Conservation (phyloP, 1,284 basidiomycete species). For the Amylostereum areolatum region DNA sequence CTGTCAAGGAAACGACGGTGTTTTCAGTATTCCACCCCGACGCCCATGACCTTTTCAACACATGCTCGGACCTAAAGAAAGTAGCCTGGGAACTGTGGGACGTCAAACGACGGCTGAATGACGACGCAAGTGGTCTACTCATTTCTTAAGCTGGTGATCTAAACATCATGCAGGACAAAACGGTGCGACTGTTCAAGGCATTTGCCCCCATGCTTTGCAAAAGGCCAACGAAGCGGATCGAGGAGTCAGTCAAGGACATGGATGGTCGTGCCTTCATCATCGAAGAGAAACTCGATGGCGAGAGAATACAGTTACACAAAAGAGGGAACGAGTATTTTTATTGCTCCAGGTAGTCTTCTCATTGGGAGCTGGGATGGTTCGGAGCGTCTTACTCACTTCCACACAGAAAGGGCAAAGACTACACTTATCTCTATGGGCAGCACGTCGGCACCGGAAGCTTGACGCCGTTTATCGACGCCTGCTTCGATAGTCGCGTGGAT, state of each 20-base stretch:
- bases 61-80: slow-evolving; percentile 89
- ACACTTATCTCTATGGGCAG: slow-evolving; percentile 87
- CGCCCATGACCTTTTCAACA: slow-evolving; percentile 87
- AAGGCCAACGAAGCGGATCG: slow-evolving; percentile 72
- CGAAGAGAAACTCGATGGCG: slow-evolving; percentile 95
- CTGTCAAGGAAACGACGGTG: slow-evolving; percentile 83
- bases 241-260: slow-evolving; percentile 82
- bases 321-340: slow-evolving; percentile 85
- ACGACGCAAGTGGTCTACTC: slow-evolving; percentile 37
- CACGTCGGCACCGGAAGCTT: slow-evolving; percentile 77
- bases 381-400: background rate
- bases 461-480: slow-evolving; percentile 75
- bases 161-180: slow-evolving; percentile 56
- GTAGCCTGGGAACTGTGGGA: slow-evolving; percentile 82
- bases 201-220: slow-evolving; percentile 94
- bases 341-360: slow-evolving; percentile 69
- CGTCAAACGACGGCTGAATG: slow-evolving; percentile 53
- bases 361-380: background rate
- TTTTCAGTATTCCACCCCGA: slow-evolving; percentile 87
- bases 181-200: slow-evolving; percentile 72
- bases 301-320: slow-evolving; percentile 92
- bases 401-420: slow-evolving; percentile 85
- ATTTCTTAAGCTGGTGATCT: background rate
- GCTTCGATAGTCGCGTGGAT: slow-evolving; percentile 70
- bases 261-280: slow-evolving; percentile 71